Base-by-base conservation (phyloP, 441 rosid genomes). In the Jatropha podagrica region DNA sequence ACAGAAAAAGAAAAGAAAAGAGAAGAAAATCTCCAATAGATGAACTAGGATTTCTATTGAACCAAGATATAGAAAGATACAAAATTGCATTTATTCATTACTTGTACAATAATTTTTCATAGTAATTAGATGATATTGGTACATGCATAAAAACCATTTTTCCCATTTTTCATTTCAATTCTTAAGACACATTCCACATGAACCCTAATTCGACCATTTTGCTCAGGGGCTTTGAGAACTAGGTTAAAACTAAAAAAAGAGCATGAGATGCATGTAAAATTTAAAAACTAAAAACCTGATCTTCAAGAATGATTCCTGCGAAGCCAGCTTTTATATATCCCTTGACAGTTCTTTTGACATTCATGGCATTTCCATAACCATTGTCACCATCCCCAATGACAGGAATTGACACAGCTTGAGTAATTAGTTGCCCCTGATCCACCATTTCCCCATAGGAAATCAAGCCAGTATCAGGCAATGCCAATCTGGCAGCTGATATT, bases 391-490 rank as follows among this genome's bases (percentile, higher is more conserved):
- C 99, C 59, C 97, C 99, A 60, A 93, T 91, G 54, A 93, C 89
- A 26, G 98, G 98, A 80, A 95, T 89, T 0, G 95, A 81, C 46
- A 89, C 92, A 62, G 97, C 91, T 55, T 88, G 83, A 37, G 94
- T 91, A 69, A 95, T 95, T 65, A 85, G 93, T 72, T 74, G 88
- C 73, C 98, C 96, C 77, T 91, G 97, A 81, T 95, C 99, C 74
- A 95, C 70, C 97, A 95, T 95, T 86, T 95, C 99, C 65, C 99
- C 99, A 67, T 87, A 95, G 51, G 99, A 93, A 65, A 95, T 75
- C 44, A 88, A 85, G 46, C 92, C 96, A 37, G 88, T 84, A 84
- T 91, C 97, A 2, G 96, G 97, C 78, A 88, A 85, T 68, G 89
- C 99, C 87, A 93, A 46, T 79, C 95, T 80, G 61, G 95, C 90